Base-by-base conservation (phyloP, 345 rosid species). In the Reutealis trisperma region DNA sequence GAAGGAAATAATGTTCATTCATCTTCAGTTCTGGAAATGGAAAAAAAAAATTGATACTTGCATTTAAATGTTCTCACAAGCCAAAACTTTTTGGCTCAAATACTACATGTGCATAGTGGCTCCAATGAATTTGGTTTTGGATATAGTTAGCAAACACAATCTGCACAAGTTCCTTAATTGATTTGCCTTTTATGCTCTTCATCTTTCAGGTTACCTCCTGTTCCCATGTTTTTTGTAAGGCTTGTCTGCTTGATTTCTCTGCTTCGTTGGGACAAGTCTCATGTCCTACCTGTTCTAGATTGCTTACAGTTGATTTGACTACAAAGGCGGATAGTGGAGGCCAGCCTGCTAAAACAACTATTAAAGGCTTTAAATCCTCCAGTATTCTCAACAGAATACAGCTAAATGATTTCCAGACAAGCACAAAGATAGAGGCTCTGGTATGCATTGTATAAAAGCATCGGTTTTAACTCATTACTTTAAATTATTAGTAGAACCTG, bases 401-500 rank as follows among this genome's bases (percentile, higher is more conserved):
- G 72, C 83, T 96, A 62, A 82, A 88, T 55, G 90, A 93, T 71
- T 96, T 96, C 83, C 96, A 96, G 87, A 89, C 99, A 24, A 96
- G 99, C 88, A 96, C 99, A 71, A 96, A 95, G 85, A 93, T 96
- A 72, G 99, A 96, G 83, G 99, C 99, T 78, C 86, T 96, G 96
- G 99, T 96, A 87, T 59, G 90, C 72, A 18, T 51, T 82, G 41
- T 67, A 74, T 65, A 42, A 65, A 65, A 71, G 72, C 62, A 18
- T 0, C 63, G 42, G 70, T 15, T 49, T 49, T 49, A 22, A 21
- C 11, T 27, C 41, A 32, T 2, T 54, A 49, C 21, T 52, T 60
- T 63, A 5, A 9, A 42, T 37, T 21, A 47, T 15, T 25, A 54
- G 41, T 52, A 2, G 42, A 69, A 8, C 11, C 52, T 57, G 63